A percentile compares a stretch with the other conserved stretches of the same genome.
These are phyloP conservation scores for Coemansia sp. DNA, from an alignment of 192 early-diverging fungal species.

Conservation along the genomic window DNA sequence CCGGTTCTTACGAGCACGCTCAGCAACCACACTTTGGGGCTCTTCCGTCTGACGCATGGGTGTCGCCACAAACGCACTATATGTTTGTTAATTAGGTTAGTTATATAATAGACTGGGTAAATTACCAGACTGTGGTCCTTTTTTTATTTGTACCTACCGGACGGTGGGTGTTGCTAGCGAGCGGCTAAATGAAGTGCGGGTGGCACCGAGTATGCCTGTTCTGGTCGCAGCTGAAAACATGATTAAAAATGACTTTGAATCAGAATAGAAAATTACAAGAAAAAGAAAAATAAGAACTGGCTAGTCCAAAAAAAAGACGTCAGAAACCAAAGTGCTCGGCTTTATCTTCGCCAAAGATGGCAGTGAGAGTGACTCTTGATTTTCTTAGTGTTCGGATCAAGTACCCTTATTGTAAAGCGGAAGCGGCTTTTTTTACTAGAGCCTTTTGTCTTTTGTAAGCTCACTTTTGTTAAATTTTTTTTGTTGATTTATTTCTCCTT, in stretches of 20 bases:
- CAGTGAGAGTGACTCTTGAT: background rate
- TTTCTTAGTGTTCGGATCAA: background rate
- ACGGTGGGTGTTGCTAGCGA: slow-evolving; percentile 19
- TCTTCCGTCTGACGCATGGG: slow-evolving; percentile 31
- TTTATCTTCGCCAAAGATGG: background rate
- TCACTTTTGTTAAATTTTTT: slow-evolving; percentile 13
- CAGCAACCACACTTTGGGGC: slow-evolving; percentile 48
- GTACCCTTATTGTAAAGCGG: background rate
- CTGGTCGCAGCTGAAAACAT: slow-evolving; percentile 47
- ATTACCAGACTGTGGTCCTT: too few species aligned
- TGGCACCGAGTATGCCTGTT: slow-evolving; percentile 27
- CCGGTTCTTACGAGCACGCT: slow-evolving; percentile 62
- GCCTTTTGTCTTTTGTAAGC: background rate
- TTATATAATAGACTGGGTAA: background rate
- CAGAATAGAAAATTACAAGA: background rate
- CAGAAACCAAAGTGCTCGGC: too few species aligned
- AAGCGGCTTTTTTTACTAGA: background rate
- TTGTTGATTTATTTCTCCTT: background rate
- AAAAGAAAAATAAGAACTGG: slow-evolving; percentile 7
- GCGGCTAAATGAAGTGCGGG: slow-evolving; percentile 27
- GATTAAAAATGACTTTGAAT: background rate
- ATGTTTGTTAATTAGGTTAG: background rate
- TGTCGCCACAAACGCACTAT: slow-evolving; percentile 56
- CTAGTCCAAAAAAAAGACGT: background rate
- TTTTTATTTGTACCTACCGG: slow-evolving; percentile 29